Evolutionary conservation across 345 rosid species (phyloP).

Genomic region (Bruguiera gymnorhiza): DNA sequence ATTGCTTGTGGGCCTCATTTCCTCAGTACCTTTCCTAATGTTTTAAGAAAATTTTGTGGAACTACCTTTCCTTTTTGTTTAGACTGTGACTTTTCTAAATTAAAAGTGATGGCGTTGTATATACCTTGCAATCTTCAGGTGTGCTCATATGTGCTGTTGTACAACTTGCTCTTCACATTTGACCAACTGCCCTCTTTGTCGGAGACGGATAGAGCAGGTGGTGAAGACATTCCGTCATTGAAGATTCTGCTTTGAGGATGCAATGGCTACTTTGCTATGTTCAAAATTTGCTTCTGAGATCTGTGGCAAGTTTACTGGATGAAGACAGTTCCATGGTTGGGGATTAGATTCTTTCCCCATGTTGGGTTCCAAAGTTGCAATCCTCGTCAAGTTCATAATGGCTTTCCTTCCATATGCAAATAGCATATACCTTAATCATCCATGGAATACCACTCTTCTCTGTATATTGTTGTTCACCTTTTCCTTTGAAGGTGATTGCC

Average conservation of each 20-base stretch:
- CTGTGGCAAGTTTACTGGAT: neutral
- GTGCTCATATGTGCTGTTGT: slow-evolving; percentile 99
- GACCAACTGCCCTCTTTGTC: slow-evolving; percentile 81
- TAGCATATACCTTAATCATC: slow-evolving; percentile 15
- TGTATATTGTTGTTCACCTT: slow-evolving; percentile 1
- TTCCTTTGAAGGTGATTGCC: too few relatives aligned
- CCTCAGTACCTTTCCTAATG: too few relatives aligned
- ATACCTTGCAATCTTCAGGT: slow-evolving; percentile 44
- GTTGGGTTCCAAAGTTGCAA: neutral
- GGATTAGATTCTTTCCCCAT: neutral
- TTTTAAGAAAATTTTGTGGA: neutral
- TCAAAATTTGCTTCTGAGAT: too few relatives aligned
- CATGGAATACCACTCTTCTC: neutral
- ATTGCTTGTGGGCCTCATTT: too few relatives aligned
- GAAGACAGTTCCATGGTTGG: neutral
- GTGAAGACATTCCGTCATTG: slow-evolving; percentile 84
- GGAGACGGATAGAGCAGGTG: slow-evolving; percentile 75
- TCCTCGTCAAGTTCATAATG: slow-evolving; percentile 6
- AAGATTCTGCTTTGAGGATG: slow-evolving; percentile 14
- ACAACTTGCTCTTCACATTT: slow-evolving; percentile 63
- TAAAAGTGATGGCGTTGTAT: neutral
- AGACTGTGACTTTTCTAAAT: too few relatives aligned
- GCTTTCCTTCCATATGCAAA: neutral
- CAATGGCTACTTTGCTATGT: neutral
- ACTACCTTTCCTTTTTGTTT: neutral